Evolutionary conservation across 73 alveolate genomes (phyloP).

Genomic region (Breviolum minutum): DNA sequence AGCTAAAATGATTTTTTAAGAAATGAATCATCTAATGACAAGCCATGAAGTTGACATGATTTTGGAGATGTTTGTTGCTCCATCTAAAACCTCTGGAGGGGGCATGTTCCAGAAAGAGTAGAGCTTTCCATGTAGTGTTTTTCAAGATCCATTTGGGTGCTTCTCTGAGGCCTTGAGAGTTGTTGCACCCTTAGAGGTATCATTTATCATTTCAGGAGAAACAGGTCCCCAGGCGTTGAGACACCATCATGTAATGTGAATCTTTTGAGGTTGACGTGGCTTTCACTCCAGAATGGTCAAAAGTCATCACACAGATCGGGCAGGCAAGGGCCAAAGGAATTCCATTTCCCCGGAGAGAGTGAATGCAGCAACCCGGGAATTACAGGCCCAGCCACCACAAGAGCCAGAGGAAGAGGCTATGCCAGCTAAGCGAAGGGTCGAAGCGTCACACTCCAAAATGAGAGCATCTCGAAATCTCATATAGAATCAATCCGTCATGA

Average conservation of each 20-base stretch:
- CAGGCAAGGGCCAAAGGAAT: slow-evolving; percentile 13
- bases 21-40: too few relatives aligned
- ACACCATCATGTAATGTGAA: not conserved
- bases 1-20: too few relatives aligned
- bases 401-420: slow-evolving; percentile 38
- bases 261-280: slow-evolving; percentile 52
- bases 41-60: not conserved
- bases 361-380: too few relatives aligned
- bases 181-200: not conserved
- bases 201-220: too few relatives aligned
- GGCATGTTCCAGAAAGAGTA: not conserved
- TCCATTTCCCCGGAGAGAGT: not conserved
- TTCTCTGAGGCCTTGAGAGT: not conserved
- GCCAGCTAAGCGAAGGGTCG: not conserved
- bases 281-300: slow-evolving; percentile 71
- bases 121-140: too few relatives aligned
- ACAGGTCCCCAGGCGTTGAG: too few relatives aligned
- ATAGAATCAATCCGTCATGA: too few relatives aligned
- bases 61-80: too few relatives aligned
- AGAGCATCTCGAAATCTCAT: too few relatives aligned
- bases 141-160: too few relatives aligned
- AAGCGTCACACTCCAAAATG: too few relatives aligned
- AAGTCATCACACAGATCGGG: slow-evolving; percentile 49
- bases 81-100: not conserved
- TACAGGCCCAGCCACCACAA: slow-evolving; percentile 49